Evolutionary conservation across 1,139 yeast species (phyloP).

Genomic region (Hyphopichia burtonii): DNA sequence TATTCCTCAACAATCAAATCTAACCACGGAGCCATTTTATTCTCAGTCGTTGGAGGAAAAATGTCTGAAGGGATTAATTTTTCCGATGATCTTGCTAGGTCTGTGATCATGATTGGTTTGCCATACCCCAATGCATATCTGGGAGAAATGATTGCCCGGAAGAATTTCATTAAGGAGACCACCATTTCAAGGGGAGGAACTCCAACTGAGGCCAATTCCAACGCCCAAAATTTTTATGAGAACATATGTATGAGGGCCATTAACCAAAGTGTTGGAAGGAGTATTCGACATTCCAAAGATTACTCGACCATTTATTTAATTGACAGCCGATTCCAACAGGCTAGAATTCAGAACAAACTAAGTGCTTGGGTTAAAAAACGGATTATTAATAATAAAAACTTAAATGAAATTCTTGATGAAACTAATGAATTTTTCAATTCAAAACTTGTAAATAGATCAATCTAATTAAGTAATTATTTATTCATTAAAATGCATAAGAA

Average conservation of each 20-base stretch:
- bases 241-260: conserved; percentile 90
- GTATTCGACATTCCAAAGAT: conserved; percentile 81
- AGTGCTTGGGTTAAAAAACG: conserved; percentile 76
- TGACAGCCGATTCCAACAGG: conserved; percentile 58
- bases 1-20: conserved; percentile 43
- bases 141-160: conserved; percentile 77
- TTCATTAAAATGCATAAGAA: not conserved
- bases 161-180: conserved; percentile 59
- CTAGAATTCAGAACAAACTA: conserved; percentile 57
- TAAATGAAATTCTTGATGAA: conserved; percentile 13
- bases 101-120: conserved; percentile 82
- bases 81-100: conserved; percentile 81
- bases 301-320: conserved; percentile 73
- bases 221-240: conserved; percentile 69
- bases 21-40: conserved; percentile 59
- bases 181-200: conserved; percentile 42
- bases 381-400: conserved; percentile 9
- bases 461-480: not conserved
- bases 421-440: conserved; percentile 26
- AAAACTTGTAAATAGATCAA: conserved; percentile 7
- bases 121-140: conserved; percentile 88
- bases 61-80: conserved; percentile 95
- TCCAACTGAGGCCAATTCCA: conserved; percentile 36
- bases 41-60: conserved; percentile 92
- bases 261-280: conserved; percentile 91